Base-by-base conservation (phyloP, 768 basidiomycete species). In the Hirschioporus abietinus region DNA sequence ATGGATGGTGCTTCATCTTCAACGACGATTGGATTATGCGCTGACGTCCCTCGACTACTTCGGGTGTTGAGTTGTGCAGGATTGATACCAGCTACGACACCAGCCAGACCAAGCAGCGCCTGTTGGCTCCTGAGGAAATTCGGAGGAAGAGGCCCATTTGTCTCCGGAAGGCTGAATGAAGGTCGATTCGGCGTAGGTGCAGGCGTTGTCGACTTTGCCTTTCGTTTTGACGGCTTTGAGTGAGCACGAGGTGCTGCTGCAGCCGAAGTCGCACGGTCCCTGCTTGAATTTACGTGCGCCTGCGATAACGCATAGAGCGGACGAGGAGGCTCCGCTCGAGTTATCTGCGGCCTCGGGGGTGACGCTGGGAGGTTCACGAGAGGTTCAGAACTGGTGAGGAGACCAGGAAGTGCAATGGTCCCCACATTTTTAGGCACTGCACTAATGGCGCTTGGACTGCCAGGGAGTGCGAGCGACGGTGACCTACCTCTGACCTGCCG, bases 321-420 rank as follows among this genome's bases (percentile, higher is more conserved):
- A 61, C 67, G 69, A 52, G 52, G 68, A 64, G 63, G 72, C 59
- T 58, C 68, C 34, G 66, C 71, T 59, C 15, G 66, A 18, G 70
- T 66, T 42, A 68, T 63, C 18, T 65, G 35, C 17, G 72, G 59
- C 42, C 26, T 64, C 60, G 60, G 30, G 30, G 84, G 82, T 80
- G 82, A 83, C 82, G 86, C 90, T 91, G 88, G 78, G 86, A 88
- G 87, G 82, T 86, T 80, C 82, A 88, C 83, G 80, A 90, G 84
- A 80, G 88, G 83, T 92, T 93, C 89, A 92, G 90, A 90, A 90
- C 81, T 82, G 78, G 81, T 83, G 82, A 90, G 91, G 91, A 90
- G 91, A 86, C 91, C 92, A 92, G 90, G 90, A 91, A 93, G 92
- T 93, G 92, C 92, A 93, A 92, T 92, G 90, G 91, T 89, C 91